phyloP scores from a whole-genome alignment of 495 filamentous ascomycete species.

The Penicillium atrosanguineum region DNA sequence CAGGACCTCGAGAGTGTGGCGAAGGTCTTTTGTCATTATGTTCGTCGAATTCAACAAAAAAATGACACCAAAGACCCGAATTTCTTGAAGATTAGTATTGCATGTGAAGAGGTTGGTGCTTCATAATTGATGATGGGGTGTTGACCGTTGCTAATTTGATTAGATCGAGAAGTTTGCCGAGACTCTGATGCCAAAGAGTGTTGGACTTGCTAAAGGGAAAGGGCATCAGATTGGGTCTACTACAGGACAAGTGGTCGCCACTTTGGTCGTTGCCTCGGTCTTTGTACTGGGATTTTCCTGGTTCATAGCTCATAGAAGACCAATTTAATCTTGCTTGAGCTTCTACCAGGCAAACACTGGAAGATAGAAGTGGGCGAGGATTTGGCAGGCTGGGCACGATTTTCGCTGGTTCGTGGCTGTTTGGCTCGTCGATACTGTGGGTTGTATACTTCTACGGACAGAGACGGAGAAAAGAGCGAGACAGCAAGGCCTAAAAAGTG shows the following conservation, averaged over 20 bases:
- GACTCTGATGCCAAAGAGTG: not conserved
- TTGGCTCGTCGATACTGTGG: too few relatives aligned
- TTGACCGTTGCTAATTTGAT: slow-evolving; percentile 1
- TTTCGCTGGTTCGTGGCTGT: too few relatives aligned
- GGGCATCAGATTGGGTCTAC: not conserved
- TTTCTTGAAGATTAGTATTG: not conserved
- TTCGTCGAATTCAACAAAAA: not conserved
- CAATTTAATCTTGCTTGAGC: not conserved
- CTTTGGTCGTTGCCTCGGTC: not conserved
- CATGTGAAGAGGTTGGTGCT: not conserved
- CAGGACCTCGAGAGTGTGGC: not conserved
- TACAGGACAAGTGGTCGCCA: not conserved
- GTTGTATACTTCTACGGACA: too few relatives aligned
- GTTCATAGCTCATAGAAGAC: not conserved
- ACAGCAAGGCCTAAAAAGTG: not conserved
- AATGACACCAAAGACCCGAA: not conserved
- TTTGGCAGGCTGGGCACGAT: too few relatives aligned
- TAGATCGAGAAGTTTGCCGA: not conserved
- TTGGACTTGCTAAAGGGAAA: not conserved
- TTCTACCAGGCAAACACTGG: too few relatives aligned
- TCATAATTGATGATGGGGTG: not conserved
- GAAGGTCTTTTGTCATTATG: not conserved
- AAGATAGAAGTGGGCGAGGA: too few relatives aligned
- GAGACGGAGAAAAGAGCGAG: not conserved
- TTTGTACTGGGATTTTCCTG: not conserved